Evolutionary conservation across 2,329 filamentous ascomycete genomes (phyloP), one percentile per base, ranked within the genome.

Genomic region (Tothia fuscella): DNA sequence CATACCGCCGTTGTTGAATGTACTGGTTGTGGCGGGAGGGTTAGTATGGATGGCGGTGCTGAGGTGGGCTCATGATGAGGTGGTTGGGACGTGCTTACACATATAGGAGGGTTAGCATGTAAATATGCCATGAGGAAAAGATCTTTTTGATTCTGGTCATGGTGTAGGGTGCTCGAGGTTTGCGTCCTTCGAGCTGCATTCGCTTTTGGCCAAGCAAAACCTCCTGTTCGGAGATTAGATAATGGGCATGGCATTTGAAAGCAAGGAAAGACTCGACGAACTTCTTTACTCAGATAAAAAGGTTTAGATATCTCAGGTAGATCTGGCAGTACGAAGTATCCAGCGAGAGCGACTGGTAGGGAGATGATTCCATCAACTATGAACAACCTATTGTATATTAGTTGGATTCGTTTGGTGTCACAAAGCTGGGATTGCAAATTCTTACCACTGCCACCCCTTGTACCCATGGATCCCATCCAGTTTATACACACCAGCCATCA

Each of bases 61-160:
- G n/a, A n/a, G n/a, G n/a, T n/a, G n/a, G n/a, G n/a, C n/a, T n/a
- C n/a, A n/a, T n/a, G n/a, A n/a, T n/a, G n/a, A n/a, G n/a, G n/a
- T n/a, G n/a, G n/a, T n/a, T n/a, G n/a, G n/a, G n/a, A n/a, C n/a
- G n/a, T n/a, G n/a, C 60, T 35, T 46, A 68, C 51, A 80, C 65
- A 52, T 81, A 82, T 1, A 80, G 56, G 0, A 72, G 42, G 0
- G 67, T 67, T 3, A 82, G 59, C 0, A 70, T 48, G 42, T 77
- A 82, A 2, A 82, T 72, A 47, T 78, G 77, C 78, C 78, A 82
- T 5, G 70, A 72, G 0, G 65, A 64, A 43, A 80, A 71, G 14
- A 81, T 80, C 49, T 70, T 72, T 54, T 65, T 67, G 29, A 81
- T 50, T 56, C 77, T 80, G 2, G 57, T 53, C 40, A 57, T 61